These are phyloP conservation scores for Extremus antarcticus DNA, from an alignment of 495 filamentous ascomycete genomes.

Conservation along the genomic window DNA sequence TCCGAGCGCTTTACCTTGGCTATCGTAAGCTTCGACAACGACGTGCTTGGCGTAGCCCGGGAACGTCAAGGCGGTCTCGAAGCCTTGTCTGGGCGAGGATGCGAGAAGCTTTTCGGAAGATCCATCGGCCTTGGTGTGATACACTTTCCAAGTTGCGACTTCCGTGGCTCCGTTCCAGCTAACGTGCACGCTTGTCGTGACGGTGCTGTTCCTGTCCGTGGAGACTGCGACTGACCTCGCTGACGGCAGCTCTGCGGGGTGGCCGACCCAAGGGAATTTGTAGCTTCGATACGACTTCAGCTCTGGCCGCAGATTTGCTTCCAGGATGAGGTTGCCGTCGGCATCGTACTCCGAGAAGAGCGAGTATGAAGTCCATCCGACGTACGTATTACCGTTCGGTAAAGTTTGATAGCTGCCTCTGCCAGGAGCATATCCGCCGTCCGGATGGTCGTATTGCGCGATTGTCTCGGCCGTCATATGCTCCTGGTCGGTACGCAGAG, in stretches of 20 bases:
- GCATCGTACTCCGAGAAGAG: neutral
- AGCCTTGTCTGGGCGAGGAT: neutral
- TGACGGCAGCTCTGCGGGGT: constrained; percentile 1
- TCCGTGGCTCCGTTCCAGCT: constrained; percentile 22
- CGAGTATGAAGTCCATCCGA: neutral
- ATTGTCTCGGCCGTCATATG: neutral
- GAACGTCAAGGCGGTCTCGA: constrained; percentile 6
- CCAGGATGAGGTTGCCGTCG: constrained; percentile 2
- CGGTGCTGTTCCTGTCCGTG: neutral
- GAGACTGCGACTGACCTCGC: neutral
- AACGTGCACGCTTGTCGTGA: constrained; percentile 3
- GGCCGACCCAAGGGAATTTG: constrained; percentile 8
- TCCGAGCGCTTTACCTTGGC: neutral
- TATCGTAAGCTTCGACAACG: neutral
- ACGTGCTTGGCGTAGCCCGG: constrained; percentile 1
- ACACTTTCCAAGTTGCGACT: constrained; percentile 7
- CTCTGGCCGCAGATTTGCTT: neutral
- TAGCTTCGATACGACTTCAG: constrained; percentile 8
- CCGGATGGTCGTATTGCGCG: constrained; percentile 5
- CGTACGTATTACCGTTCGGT: constrained; percentile 8
- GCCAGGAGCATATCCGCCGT: neutral
- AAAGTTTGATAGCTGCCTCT: constrained; percentile 5
- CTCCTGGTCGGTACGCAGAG: neutral
- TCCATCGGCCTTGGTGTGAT: neutral
- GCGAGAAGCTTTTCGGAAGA: neutral